Conservation (phyloP, 768 basidiomycete genomes). For the Leccinum variicolor region DNA sequence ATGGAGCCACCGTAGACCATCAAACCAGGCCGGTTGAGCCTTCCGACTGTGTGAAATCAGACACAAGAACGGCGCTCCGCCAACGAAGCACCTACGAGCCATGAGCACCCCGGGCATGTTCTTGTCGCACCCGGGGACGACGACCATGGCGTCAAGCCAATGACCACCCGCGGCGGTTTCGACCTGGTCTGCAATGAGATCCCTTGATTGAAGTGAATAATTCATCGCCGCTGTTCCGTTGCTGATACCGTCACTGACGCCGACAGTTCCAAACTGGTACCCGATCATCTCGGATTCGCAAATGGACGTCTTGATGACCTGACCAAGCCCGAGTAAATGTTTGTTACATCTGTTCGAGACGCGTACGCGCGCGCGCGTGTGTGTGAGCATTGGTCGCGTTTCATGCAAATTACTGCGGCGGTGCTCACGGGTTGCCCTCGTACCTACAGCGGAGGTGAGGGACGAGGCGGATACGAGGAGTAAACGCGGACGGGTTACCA, state of each 20-base stretch:
- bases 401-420: background rate
- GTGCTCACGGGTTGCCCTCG: conserved; percentile 93
- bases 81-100: conserved; percentile 62
- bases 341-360: conserved; percentile 75
- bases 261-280: conserved; percentile 97
- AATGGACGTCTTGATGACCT: conserved; percentile 82
- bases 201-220: conserved; percentile 95
- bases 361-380: background rate
- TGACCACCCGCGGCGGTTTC: conserved; percentile 96
- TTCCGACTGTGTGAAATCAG: conserved; percentile 59
- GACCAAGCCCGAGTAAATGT: conserved; percentile 87
- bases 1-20: conserved; percentile 99
- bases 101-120: conserved; percentile 99
- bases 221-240: conserved; percentile 96
- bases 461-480: background rate
- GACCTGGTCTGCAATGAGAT: conserved; percentile 96
- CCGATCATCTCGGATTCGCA: conserved; percentile 70
- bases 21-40: conserved; percentile 91
- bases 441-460: conserved; percentile 59
- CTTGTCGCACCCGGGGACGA: conserved; percentile 97
- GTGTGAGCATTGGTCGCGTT: background rate
- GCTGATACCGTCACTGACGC: conserved; percentile 97
- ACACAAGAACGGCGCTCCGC: background rate
- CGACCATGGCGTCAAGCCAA: conserved; percentile 97
- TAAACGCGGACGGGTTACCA: conserved; percentile 59